Conservation (phyloP, 2,329 filamentous ascomycete genomes). For the Knufia petricola region DNA sequence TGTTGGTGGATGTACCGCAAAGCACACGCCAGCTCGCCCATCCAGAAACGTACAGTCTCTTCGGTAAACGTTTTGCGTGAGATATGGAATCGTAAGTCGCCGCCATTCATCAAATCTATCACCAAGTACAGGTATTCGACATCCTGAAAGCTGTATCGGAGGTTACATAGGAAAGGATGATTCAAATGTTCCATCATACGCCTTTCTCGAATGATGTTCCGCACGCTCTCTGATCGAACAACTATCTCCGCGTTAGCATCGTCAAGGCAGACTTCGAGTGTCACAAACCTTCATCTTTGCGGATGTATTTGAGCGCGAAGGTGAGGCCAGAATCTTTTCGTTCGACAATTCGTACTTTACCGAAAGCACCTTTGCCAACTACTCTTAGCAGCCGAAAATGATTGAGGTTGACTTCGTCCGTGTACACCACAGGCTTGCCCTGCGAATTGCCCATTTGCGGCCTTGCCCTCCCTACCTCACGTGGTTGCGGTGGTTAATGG, state of each 20-base stretch:
- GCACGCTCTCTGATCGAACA: slow-evolving; percentile 91
- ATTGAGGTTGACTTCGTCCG: slow-evolving; percentile 96
- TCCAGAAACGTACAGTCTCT: slow-evolving; percentile 94
- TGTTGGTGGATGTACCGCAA: slow-evolving; percentile 77
- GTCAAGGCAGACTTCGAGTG: slow-evolving; percentile 4
- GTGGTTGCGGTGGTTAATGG: not conserved
- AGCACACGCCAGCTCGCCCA: slow-evolving; percentile 85
- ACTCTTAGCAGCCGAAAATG: slow-evolving; percentile 93
- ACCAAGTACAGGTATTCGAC: slow-evolving; percentile 99
- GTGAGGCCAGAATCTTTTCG: slow-evolving; percentile 88
- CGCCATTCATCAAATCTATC: slow-evolving; percentile 95
- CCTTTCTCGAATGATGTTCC: slow-evolving; percentile 94
- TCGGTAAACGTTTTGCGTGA: slow-evolving; percentile 97
- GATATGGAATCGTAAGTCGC: slow-evolving; percentile 94
- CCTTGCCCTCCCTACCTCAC: not conserved
- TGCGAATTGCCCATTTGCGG: slow-evolving; percentile 79
- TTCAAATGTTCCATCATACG: slow-evolving; percentile 98
- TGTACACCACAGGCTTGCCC: slow-evolving; percentile 84
- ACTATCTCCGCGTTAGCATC: slow-evolving; percentile 48
- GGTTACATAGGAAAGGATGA: slow-evolving; percentile 94
- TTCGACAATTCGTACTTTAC: slow-evolving; percentile 97
- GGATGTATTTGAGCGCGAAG: slow-evolving; percentile 95
- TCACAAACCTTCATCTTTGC: slow-evolving; percentile 85
- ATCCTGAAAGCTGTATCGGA: slow-evolving; percentile 98
- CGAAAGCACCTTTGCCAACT: slow-evolving; percentile 94